Conservation (phyloP, 1,284 basidiomycete species). For the Cerrena zonata region DNA sequence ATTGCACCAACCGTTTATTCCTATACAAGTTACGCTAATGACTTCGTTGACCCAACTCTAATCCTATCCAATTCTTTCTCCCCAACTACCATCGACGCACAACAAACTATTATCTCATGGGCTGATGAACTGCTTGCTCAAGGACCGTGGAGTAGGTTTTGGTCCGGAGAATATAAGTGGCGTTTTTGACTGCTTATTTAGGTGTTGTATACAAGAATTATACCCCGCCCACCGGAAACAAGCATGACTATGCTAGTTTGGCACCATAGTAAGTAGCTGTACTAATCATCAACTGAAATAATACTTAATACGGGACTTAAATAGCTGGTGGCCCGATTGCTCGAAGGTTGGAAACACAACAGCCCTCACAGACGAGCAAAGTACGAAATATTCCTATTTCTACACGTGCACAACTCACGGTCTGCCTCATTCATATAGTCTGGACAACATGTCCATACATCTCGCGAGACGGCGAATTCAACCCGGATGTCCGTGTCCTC, state of each 20-base stretch:
- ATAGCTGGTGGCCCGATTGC: constrained; percentile 61
- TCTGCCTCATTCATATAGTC: constrained; percentile 17
- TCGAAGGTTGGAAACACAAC: constrained; percentile 35
- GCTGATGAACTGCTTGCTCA: constrained; percentile 4
- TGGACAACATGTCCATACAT: constrained; percentile 54
- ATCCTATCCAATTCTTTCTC: constrained; percentile 38
- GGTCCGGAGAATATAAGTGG: background rate
- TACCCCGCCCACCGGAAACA: constrained; percentile 37
- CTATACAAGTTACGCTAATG: constrained; percentile 44
- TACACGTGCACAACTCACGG: background rate
- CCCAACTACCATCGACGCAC: constrained; percentile 37
- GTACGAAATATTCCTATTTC: constrained; percentile 28
- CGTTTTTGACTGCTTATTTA: constrained; percentile 16
- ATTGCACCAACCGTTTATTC: constrained; percentile 15
- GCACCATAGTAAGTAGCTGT: constrained; percentile 45
- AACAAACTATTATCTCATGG: constrained; percentile 13
- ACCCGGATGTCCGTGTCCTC: constrained; percentile 29
- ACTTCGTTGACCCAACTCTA: constrained; percentile 48
- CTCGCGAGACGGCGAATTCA: constrained; percentile 53
- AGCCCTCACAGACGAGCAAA: constrained; percentile 39
- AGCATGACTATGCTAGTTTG: constrained; percentile 50
- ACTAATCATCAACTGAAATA: no score
- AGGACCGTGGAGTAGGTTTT: constrained; percentile 10
- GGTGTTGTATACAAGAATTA: constrained; percentile 36
- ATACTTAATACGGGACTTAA: no score